Conservation (phyloP, 169 alveolate species). For the Plasmodium vivax region DNA sequence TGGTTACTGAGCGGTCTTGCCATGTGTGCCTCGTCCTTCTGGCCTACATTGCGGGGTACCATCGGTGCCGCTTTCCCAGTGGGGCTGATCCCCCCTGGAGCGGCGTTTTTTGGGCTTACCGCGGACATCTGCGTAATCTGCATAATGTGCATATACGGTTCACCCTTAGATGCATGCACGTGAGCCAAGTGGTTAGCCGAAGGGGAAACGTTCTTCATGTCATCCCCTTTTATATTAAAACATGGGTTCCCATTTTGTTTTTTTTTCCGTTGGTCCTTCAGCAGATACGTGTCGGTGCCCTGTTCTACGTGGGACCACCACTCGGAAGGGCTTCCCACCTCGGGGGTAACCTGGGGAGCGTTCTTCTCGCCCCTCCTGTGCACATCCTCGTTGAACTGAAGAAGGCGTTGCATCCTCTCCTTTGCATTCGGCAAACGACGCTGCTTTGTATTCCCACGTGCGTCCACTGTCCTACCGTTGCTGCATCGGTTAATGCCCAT, state of each 20-base stretch:
- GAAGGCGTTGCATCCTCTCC: not conserved
- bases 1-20: not conserved
- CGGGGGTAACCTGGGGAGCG: not conserved
- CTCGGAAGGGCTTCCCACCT: not conserved
- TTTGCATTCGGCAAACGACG: not conserved
- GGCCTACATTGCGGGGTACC: not conserved
- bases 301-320: not conserved
- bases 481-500: not conserved
- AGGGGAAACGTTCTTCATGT: not conserved
- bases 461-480: not conserved
- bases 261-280: not conserved
- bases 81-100: not conserved
- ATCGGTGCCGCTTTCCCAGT: not conserved
- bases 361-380: not conserved
- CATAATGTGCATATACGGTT: not conserved
- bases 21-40: not conserved
- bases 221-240: not conserved
- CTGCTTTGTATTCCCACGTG: not conserved
- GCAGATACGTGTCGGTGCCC: not conserved
- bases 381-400: not conserved
- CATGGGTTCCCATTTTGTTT: not conserved
- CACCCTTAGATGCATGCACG: not conserved
- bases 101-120: not conserved
- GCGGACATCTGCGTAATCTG: not conserved
- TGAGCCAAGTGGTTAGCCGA: not conserved